Evolutionary conservation across 805 yeast genomes (phyloP), one percentile per base, ranked within the genome.

Genomic region (Starmerella davenportii): DNA sequence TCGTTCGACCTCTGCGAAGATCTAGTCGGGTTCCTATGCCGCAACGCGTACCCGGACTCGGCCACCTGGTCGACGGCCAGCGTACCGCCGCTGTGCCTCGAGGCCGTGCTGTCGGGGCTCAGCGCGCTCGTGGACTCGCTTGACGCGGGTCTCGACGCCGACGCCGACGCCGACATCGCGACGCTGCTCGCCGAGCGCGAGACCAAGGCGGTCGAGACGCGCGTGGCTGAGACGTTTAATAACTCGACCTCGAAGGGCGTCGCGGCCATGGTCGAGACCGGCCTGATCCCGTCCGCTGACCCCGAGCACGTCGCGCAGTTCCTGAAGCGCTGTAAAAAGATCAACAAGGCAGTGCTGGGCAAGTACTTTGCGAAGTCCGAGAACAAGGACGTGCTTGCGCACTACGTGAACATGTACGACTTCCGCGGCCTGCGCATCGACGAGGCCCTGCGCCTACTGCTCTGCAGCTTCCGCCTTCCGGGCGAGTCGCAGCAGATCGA

Each of bases 401-500:
- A 68, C 35, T 90, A 82, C 52, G 69, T 87, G 46, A 62, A 63
- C 1, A 57, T 73, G 39, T 77, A 87, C 54, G 87, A 85, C 41
- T 85, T 85, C 54, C 62, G 65, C 28, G 77, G 71, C 16, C 62
- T 79, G 48, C 66, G 98, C 51, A 87, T 92, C 2, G 99, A 90
- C 57, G 95, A 87, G 57, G 95, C 95, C 0, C 63, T 90, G 38
- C 69, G 99, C 51, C 66, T 79, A 40, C 57, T 90, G 43, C 64
- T 92, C 47, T 78, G 79, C 40, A 70, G 79, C 17, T 87, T 90
- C 54, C 70, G 98, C 56, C 65, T 90, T 36, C 96, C 96, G 1
- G 99, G 99, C 43, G 99, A 90, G 59, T 79, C 95, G 0, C 96
- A 84, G 53, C 95, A 82, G 56, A 90, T 90, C 54, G 98, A 90